Base-by-base conservation (phyloP, 352 stramenopile genomes). In the Phytophthora hybrid region DNA sequence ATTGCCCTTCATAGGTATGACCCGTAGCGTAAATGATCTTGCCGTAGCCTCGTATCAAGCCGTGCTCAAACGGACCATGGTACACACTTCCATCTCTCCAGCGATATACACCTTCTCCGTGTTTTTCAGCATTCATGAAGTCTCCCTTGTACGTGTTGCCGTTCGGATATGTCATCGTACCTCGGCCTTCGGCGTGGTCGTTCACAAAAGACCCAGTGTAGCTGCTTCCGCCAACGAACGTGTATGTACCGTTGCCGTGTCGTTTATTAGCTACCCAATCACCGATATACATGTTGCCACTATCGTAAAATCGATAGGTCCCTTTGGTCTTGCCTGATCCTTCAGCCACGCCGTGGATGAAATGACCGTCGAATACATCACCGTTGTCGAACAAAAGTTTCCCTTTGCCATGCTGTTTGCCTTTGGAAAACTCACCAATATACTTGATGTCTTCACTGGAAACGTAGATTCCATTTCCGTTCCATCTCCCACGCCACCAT, bases 41-140 rank as follows among this genome's bases (percentile, higher is more conserved):
- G 11, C 92, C 92, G 14, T 69, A 26, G 3, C 91, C 91, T 19
- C 82, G 65, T 26, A 97, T 92, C 19, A 88, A 41, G 16, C 90
- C 91, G 57, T 88, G 63, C n/a, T 69, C 64, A 56, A 97, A 97
- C 10, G 86, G 71, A 0, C 92, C 92, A 6, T 79, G 63, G 73
- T 97, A 97, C 1, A 90, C 71, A 56, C 91, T 95, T 47, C 92
- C 91, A 59, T 96, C 94, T 29, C 58, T 44, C 92, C 92, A 98
- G 6, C 51, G 52, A 60, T 93, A 94, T 9, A 85, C 78, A 3
- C 64, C 72, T 23, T 77, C 47, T 0, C 89, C 89, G 16, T 94
- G 87, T 53, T 94, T 94, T 74, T 93, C 78, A 18, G 83, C 87
- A 26, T 82, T 77, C 7, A 78, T 37, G 51, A 95, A 93, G 4